These are phyloP conservation scores for Citrullus colocynthis DNA, from an alignment of 306 rosid genomes.

Conservation along the genomic window DNA sequence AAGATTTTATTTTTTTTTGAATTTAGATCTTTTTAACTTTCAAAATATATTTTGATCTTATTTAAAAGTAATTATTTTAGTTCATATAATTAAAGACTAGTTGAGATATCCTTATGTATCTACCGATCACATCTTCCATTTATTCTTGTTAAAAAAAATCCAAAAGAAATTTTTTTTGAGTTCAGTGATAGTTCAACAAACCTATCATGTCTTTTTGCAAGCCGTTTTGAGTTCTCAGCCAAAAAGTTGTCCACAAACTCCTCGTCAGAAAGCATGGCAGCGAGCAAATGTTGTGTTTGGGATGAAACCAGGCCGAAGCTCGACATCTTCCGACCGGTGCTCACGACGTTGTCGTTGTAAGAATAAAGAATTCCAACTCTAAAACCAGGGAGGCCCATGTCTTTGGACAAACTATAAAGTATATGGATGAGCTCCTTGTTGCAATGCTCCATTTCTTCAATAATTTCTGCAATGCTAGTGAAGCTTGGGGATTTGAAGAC, in stretches of 20 bases:
- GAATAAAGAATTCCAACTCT: slow-evolving; percentile 87
- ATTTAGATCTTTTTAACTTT: too few species aligned
- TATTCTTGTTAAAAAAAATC: too few species aligned
- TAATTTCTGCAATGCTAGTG: slow-evolving; percentile 46
- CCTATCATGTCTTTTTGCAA: slow-evolving; percentile 21
- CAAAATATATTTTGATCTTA: too few species aligned
- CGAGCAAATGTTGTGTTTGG: slow-evolving; percentile 59
- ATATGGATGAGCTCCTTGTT: slow-evolving; percentile 57
- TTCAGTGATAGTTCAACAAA: neutral
- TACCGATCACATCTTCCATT: too few species aligned
- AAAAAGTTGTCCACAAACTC: slow-evolving; percentile 34
- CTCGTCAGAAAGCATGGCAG: slow-evolving; percentile 55
- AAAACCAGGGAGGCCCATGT: slow-evolving; percentile 85
- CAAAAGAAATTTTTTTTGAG: neutral
- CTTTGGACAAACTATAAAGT: slow-evolving; percentile 70
- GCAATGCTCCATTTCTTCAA: slow-evolving; percentile 32
- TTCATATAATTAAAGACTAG: too few species aligned
- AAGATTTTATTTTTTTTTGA: too few species aligned
- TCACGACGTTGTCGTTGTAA: slow-evolving; percentile 53
- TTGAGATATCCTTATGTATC: too few species aligned
- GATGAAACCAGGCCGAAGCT: slow-evolving; percentile 85
- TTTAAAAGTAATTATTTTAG: too few species aligned
- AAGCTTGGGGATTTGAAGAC: slow-evolving; percentile 36
- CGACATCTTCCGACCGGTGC: slow-evolving; percentile 62
- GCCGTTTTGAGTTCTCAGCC: slow-evolving; percentile 38